Conservation (phyloP, 805 yeast genomes). For the Saccharomycopsis fermentans region DNA sequence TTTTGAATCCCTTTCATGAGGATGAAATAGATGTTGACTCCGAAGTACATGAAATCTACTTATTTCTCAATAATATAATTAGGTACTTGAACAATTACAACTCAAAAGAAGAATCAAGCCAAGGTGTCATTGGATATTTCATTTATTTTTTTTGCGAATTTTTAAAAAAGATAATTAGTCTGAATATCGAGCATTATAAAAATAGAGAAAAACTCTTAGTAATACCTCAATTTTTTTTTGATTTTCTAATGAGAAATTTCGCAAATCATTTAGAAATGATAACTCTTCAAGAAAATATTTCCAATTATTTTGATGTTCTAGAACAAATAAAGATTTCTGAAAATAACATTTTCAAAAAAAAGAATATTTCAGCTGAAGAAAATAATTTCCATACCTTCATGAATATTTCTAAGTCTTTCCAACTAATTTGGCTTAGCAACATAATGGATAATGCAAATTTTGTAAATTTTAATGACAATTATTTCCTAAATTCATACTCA, state of each 20-base stretch:
- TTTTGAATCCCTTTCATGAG: background rate
- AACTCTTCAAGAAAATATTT: background rate
- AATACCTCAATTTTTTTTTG: background rate
- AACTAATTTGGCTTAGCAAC: constrained; percentile 11
- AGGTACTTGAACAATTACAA: background rate
- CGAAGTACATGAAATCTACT: background rate
- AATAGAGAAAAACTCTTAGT: background rate
- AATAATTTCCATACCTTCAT: background rate
- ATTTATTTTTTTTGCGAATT: background rate
- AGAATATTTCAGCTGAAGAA: background rate
- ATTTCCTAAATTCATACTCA: constrained; percentile 3
- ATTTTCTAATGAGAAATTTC: background rate
- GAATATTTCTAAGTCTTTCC: constrained; percentile 3
- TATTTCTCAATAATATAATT: background rate
- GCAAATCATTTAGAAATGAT: background rate
- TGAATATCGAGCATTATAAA: background rate
- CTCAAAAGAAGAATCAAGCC: background rate
- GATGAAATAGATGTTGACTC: background rate
- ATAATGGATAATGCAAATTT: constrained; percentile 1
- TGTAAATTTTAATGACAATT: background rate
- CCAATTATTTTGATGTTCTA: background rate
- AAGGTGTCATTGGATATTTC: background rate
- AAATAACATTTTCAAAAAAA: background rate
- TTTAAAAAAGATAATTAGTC: background rate
- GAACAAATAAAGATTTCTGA: background rate